Evolutionary conservation across 73 alveolate genomes (phyloP).

Genomic region (Tetrahymena thermophila): DNA sequence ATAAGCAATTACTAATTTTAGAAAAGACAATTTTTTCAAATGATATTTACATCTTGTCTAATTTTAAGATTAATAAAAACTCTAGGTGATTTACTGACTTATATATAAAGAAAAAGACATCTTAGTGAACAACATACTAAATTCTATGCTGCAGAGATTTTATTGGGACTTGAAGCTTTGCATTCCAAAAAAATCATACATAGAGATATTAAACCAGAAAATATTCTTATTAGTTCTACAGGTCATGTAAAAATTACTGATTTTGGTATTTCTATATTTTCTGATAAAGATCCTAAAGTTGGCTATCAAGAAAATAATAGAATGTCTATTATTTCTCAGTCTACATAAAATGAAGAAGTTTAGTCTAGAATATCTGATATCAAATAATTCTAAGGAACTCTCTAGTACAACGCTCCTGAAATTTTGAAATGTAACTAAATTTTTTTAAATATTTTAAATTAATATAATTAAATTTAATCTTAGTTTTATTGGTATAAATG

Average conservation of each 20-base stretch:
- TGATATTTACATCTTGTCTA: background rate
- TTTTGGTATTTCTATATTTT: conserved; percentile 4
- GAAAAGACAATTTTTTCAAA: background rate
- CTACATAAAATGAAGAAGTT: background rate
- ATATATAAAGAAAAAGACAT: background rate
- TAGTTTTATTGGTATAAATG: no score
- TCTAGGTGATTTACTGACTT: background rate
- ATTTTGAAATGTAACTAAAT: background rate
- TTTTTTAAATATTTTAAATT: background rate
- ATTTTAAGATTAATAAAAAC: background rate
- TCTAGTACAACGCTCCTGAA: background rate
- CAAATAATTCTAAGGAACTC: background rate
- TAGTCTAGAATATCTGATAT: background rate
- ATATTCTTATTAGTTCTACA: background rate
- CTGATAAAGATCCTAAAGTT: background rate
- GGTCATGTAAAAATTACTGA: conserved; percentile 6
- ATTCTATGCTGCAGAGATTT: background rate
- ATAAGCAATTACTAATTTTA: background rate
- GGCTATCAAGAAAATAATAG: background rate
- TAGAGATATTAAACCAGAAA: conserved; percentile 10
- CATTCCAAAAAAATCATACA: background rate
- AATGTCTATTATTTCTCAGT: background rate
- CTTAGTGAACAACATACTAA: background rate
- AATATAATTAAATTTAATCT: background rate
- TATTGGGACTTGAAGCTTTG: background rate